Evolutionary conservation across 192 early-diverging fungal species (phyloP), one percentile per base, ranked within the genome.

Genomic region (Coemansia sp.): DNA sequence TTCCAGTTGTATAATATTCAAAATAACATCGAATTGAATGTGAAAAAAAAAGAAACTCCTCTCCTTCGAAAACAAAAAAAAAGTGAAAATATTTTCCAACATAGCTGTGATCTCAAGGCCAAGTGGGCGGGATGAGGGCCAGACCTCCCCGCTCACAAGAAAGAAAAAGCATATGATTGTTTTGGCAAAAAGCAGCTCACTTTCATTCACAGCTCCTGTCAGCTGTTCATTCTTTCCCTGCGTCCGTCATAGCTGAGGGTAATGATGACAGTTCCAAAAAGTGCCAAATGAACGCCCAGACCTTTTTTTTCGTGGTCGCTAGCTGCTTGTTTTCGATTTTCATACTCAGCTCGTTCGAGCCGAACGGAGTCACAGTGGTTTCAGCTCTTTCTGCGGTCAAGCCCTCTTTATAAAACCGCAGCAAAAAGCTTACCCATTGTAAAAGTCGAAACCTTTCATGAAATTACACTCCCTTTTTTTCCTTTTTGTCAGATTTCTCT

Each of bases 71-170:
- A 34, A 20, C 53, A 59, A 63, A 65, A 69, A 62, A 61, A 58
- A 62, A 34, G 33, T 42, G 41, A 41, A 60, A 67, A 67, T 52
- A 59, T 43, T 57, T 65, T 49, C 62, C 42, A 45, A 1, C 14
- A 45, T 5, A 17, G 5, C 14, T 5, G n/a, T 3, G 5, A 57
- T 4, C 33, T 14, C 11, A 57, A 34, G 8, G 33, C 25, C 10
- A 25, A 54, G 9, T 6, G 8, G 19, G 14, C 10, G 23, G 55
- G 55, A 57, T 57, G 55, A 57, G 55, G 55, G 38, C 38, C 38
- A 40, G 11, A 40, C 9, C 38, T 40, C 11, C 5, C 11, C 38
- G 38, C 38, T 2, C 38, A 29, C 29, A 29, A 29, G 29, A 29
- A 29, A 29, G 29, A 29, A 29, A 29, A 29, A 29, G 29, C 29